Base-by-base conservation (phyloP, 208 protist genomes). In the Trypanosoma lewisi region DNA sequence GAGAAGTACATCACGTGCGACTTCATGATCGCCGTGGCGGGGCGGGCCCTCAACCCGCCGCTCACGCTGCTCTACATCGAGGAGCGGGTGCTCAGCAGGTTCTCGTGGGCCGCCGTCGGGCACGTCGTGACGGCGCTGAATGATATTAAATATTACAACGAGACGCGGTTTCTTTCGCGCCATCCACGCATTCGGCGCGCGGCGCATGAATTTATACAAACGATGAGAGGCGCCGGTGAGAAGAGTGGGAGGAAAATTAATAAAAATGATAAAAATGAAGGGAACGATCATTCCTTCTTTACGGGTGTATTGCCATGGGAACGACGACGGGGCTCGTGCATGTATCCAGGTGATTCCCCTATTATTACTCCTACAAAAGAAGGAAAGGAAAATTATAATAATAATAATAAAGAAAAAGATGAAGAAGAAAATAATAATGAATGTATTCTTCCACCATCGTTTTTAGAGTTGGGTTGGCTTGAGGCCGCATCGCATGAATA, bases 41-140 rank as follows among this genome's bases (percentile, higher is more conserved):
- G 82, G 28, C 76, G 76, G 27, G 78, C 85, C 1, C 65, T 91
- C 30, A 73, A 91, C 64, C 57, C 85, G 4, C 77, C 81, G 12
- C 74, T 88, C 21, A 47, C 74, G 27, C 53, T 88, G 31, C 19
- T 87, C 0, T 85, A 87, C 62, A 41, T 82, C 21, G 69, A 89
- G 42, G 49, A 77, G 36, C 65, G 73, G 39, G 19, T 88, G 8
- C 16, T 62, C 0, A 55, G 37, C 1, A 16, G 23, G 19, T 80
- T 82, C 50, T 65, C 73, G 36, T 89, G 82, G 82, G 51, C 59
- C 14, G 53, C 63, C 12, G 31, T 77, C 12, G 74, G 65, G 33
- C 69, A 69, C 52, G 30, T 81, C 37, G 47, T 76, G 48, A 53
- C 37, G 7, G 70, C 70, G 4, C 25, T 80, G 28, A 72, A 78